Base-by-base conservation (phyloP, 2,329 filamentous ascomycete genomes). In the Boeremia exigua region DNA sequence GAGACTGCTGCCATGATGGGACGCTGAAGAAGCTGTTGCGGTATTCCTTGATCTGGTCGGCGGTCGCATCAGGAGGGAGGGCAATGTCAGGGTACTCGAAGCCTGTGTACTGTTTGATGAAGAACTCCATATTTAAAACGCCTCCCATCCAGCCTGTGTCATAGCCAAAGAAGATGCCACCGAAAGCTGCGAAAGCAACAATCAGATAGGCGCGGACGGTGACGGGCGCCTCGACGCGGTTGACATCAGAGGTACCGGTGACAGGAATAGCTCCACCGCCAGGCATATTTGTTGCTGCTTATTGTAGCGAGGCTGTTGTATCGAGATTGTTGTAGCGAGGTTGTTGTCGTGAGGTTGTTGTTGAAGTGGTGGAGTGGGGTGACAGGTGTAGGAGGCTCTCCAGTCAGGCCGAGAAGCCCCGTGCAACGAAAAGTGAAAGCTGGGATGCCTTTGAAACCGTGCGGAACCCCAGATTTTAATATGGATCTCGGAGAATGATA, bases 141-240 rank as follows among this genome's bases (percentile, higher is more conserved):
- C 86, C 86, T 73, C 86, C 87, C 81, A 90, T 90, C 80, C 89
- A 90, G 69, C 89, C 89, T 37, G 88, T 90, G 71, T 92, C 89
- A 77, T 90, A 92, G 54, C 89, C 89, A 77, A 91, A 90, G 83
- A 58, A 56, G 79, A 91, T 89, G 68, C 79, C 79, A 65, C 79
- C 79, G 60, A 81, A 81, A 23, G 79, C 77, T 39, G 79, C 79
- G 56, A 81, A 81, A 30, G 77, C 78, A 71, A 79, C 78, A 48
- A 81, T 76, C 49, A 79, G 65, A 65, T 79, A 79, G 56, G 79
- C 78, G 59, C 78, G 78, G 58, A 77, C 67, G 15, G 79, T 81
- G 43, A 81, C 78, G 32, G 80, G 80, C 14, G 80, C 79, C 66
- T 81, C 79, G 68, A 89, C 80, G 68, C 83, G 82, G 65, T 75